Conservation (phyloP, 108 stramenopile species). For the Cyclotella baltica region DNA sequence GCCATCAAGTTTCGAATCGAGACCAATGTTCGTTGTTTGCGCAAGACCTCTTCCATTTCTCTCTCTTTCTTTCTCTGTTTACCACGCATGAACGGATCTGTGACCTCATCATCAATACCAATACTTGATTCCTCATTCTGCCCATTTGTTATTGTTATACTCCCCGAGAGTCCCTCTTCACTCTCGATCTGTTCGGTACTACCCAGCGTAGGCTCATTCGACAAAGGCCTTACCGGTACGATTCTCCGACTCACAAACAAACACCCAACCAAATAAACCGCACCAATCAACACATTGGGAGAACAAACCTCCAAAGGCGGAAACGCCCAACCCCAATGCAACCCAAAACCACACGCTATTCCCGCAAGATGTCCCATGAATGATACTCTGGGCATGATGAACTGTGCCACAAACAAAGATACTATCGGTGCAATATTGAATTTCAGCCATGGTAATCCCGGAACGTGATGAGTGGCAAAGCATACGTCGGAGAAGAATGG, state of each 20-base stretch:
- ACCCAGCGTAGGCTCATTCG: slow-evolving; percentile 17
- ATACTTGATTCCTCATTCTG: slow-evolving; percentile 10
- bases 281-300: slow-evolving; percentile 70
- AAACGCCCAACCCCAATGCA: slow-evolving; percentile 70
- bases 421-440: slow-evolving; percentile 77
- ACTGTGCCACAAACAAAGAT: slow-evolving; percentile 67
- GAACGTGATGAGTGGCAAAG: slow-evolving; percentile 60
- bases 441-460: slow-evolving; percentile 39
- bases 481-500: slow-evolving; percentile 75
- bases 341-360: slow-evolving; percentile 70
- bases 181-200: slow-evolving; percentile 5
- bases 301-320: slow-evolving; percentile 67
- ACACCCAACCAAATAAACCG: slow-evolving; percentile 49
- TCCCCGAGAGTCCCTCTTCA: slow-evolving; percentile 7
- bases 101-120: not conserved
- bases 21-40: slow-evolving; percentile 35
- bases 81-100: slow-evolving; percentile 30
- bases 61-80: slow-evolving; percentile 42
- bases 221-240: slow-evolving; percentile 36
- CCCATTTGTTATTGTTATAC: slow-evolving; percentile 14
- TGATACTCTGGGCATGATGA: slow-evolving; percentile 78
- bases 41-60: slow-evolving; percentile 35
- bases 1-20: slow-evolving; percentile 39
- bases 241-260: slow-evolving; percentile 29
- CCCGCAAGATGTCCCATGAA: slow-evolving; percentile 88